These are phyloP conservation scores for Termitomyces sp. DNA, from an alignment of 768 basidiomycete genomes.

Conservation along the genomic window DNA sequence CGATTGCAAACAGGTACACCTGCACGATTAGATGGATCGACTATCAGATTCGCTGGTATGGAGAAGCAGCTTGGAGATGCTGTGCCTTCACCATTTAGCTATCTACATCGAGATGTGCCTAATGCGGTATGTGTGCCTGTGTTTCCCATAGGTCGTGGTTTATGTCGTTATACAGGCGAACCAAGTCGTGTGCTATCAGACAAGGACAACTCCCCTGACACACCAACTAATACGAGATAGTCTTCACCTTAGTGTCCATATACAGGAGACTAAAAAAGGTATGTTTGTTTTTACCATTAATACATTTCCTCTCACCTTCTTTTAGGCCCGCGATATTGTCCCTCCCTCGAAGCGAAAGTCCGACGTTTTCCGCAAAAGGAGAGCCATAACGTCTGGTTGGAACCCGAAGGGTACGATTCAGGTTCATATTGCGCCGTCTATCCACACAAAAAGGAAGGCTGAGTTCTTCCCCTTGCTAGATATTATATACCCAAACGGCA, in stretches of 20 bases:
- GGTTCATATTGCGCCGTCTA: slow-evolving; percentile 31
- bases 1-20: slow-evolving; percentile 86
- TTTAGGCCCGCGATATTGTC: slow-evolving; percentile 85
- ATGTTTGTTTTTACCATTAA: neutral
- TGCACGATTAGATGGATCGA: slow-evolving; percentile 63
- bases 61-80: slow-evolving; percentile 62
- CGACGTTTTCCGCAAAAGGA: slow-evolving; percentile 69
- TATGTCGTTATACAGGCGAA: slow-evolving; percentile 39
- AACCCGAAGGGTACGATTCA: slow-evolving; percentile 89
- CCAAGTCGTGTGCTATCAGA: slow-evolving; percentile 70
- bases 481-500: slow-evolving; percentile 84
- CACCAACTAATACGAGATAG: slow-evolving; percentile 73
- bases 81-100: slow-evolving; percentile 70
- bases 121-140: slow-evolving; percentile 47
- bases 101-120: slow-evolving; percentile 57
- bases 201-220: slow-evolving; percentile 65
- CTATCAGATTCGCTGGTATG: slow-evolving; percentile 64
- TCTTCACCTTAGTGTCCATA: slow-evolving; percentile 74
- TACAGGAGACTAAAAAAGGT: slow-evolving; percentile 88
- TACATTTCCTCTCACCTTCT: neutral
- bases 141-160: neutral
- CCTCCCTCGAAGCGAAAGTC: slow-evolving; percentile 85
- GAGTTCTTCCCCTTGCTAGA: slow-evolving; percentile 35
- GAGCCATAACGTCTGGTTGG: slow-evolving; percentile 78
- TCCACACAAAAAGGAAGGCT: neutral